Percentiles rank a stretch among this genome's conserved stretches.
phyloP scores from a whole-genome alignment of 2,329 filamentous ascomycete genomes.

The Teratosphaeria pseudoeucalypti region DNA sequence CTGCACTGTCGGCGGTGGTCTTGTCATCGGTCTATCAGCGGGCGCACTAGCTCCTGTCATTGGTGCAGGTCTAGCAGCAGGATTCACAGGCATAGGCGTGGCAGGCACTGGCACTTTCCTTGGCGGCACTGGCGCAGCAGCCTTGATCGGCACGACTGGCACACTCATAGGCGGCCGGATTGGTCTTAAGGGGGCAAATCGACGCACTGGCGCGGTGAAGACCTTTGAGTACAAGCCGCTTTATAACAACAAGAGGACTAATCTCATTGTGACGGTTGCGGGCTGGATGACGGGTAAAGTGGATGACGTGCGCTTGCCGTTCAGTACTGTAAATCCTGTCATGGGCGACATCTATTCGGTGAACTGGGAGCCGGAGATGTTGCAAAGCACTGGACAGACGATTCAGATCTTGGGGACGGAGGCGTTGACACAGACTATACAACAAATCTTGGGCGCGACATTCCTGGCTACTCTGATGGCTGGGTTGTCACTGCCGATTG shows the following conservation, averaged over 20 bases:
- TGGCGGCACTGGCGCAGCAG: slow-evolving; percentile 82
- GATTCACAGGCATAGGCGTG: slow-evolving; percentile 90
- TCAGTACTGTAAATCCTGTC: slow-evolving; percentile 88
- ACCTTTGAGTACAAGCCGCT: slow-evolving; percentile 95
- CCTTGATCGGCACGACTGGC: slow-evolving; percentile 83
- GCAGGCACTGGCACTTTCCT: slow-evolving; percentile 81
- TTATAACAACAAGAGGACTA: slow-evolving; percentile 96
- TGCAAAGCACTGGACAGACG: slow-evolving; percentile 93
- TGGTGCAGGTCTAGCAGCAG: slow-evolving; percentile 83
- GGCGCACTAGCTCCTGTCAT: slow-evolving; percentile 88
- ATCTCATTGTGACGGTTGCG: slow-evolving; percentile 87
- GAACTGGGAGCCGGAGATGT: slow-evolving; percentile 96
- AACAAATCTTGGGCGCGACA: slow-evolving; percentile 87
- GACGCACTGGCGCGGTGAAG: slow-evolving; percentile 81
- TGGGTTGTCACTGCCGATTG: slow-evolving; percentile 80
- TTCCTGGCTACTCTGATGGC: slow-evolving; percentile 85
- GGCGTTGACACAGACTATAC: slow-evolving; percentile 89
- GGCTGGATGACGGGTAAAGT: slow-evolving; percentile 99
- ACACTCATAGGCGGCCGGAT: slow-evolving; percentile 81
- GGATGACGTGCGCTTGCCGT: slow-evolving; percentile 90
- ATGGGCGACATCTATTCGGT: slow-evolving; percentile 99
- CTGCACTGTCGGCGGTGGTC: slow-evolving; percentile 85
- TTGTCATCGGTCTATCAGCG: slow-evolving; percentile 91
- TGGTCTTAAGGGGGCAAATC: slow-evolving; percentile 71
- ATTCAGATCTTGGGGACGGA: slow-evolving; percentile 98